Percentiles rank a stretch among this genome's conserved stretches.
Evolutionary conservation across 495 filamentous ascomycete genomes (phyloP).

Genomic region (Trichoderma asperelloides): DNA sequence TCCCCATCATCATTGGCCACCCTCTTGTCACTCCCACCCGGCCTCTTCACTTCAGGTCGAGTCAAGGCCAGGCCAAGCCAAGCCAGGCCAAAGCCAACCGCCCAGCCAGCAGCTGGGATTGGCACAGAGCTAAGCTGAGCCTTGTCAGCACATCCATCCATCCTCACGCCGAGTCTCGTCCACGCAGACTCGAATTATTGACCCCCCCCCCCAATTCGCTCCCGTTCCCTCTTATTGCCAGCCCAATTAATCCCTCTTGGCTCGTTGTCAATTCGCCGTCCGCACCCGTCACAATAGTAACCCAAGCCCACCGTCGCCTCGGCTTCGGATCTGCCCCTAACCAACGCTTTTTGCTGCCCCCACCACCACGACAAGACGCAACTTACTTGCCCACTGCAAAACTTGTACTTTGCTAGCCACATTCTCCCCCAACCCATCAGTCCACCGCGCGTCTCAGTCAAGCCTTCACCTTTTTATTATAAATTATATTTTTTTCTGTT

Average conservation of each 20-base stretch:
- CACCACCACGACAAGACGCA: background rate
- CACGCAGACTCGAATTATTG: background rate
- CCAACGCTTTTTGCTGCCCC: background rate
- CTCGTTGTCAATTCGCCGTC: background rate
- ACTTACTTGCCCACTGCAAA: background rate
- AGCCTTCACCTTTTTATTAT: background rate
- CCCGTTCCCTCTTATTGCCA: background rate
- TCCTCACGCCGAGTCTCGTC: background rate
- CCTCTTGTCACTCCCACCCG: too few species aligned
- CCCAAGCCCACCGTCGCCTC: conserved; percentile 6
- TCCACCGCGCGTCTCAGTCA: background rate
- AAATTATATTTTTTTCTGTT: background rate
- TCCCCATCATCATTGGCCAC: too few species aligned
- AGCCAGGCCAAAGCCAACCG: background rate
- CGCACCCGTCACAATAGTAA: conserved; percentile 3
- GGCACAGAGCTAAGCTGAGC: background rate
- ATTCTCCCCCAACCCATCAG: background rate
- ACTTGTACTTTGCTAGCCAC: background rate
- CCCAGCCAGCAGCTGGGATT: background rate
- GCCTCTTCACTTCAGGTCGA: too few species aligned
- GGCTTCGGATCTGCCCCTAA: conserved; percentile 6
- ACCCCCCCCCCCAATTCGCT: background rate
- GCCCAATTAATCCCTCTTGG: conserved; percentile 6
- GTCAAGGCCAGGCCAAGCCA: background rate
- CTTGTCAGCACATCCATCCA: background rate